A percentile compares a stretch with the other conserved stretches of the same genome.
These are phyloP conservation scores for Barnettozyma vustinii DNA, from an alignment of 805 yeast genomes.

Conservation along the genomic window DNA sequence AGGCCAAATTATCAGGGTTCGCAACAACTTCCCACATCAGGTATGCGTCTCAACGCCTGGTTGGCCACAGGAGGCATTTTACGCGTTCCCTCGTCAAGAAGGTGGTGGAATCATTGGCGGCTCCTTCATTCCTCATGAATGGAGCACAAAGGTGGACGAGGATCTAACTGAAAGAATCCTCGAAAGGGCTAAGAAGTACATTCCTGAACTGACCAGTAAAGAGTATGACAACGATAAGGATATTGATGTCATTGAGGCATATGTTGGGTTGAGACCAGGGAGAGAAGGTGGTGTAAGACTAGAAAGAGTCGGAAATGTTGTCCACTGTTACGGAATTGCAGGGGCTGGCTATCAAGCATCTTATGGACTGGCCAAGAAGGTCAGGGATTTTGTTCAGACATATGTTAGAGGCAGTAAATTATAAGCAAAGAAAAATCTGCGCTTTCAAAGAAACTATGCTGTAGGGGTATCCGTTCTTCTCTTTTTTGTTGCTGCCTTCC, in stretches of 20 bases:
- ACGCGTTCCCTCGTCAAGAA: constrained; percentile 65
- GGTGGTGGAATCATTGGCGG: constrained; percentile 74
- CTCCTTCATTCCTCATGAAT: constrained; percentile 26
- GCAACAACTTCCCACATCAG: constrained; percentile 23
- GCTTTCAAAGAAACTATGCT: neutral
- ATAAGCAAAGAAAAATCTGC: neutral
- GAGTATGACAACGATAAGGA: constrained; percentile 28
- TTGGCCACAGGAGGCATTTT: constrained; percentile 40
- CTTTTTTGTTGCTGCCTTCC: constrained; percentile 30
- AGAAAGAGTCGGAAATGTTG: constrained; percentile 37
- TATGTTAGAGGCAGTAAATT: constrained; percentile 23
- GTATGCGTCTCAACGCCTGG: constrained; percentile 31
- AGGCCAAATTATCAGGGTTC: constrained; percentile 49
- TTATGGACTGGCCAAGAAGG: constrained; percentile 52
- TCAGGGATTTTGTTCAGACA: constrained; percentile 31
- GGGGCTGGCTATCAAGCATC: constrained; percentile 78
- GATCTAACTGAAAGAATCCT: constrained; percentile 42
- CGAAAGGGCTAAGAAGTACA: constrained; percentile 22
- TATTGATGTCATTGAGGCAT: constrained; percentile 43
- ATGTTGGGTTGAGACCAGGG: constrained; percentile 67
- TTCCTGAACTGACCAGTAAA: constrained; percentile 29
- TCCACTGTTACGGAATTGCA: constrained; percentile 69
- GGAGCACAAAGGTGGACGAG: constrained; percentile 33
- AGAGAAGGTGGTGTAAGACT: constrained; percentile 55
- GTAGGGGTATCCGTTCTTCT: constrained; percentile 26